A percentile compares a stretch with the other conserved stretches of the same genome.
Conservation (phyloP, 1,284 basidiomycete species). For the Tylopilus sp. region DNA sequence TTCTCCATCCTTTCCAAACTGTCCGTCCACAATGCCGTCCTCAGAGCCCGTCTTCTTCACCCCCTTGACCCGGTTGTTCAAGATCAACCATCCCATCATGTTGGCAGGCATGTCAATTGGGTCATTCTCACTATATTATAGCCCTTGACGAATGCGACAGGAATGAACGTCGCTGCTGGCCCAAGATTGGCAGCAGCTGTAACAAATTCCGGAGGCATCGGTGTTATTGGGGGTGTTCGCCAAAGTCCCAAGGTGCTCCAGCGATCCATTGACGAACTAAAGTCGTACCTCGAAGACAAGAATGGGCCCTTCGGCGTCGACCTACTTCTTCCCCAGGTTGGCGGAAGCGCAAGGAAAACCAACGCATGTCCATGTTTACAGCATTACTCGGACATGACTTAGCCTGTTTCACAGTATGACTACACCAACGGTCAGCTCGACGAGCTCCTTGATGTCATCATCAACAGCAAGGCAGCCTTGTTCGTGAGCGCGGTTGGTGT, state of each 20-base stretch:
- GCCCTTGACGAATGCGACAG: conserved; percentile 27
- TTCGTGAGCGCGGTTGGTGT: conserved; percentile 86
- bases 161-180: conserved; percentile 84
- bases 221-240: conserved; percentile 77
- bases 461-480: conserved; percentile 66
- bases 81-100: conserved; percentile 80
- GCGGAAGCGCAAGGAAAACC: conserved; percentile 74
- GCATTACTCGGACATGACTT: not conserved
- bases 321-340: conserved; percentile 74
- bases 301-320: conserved; percentile 80
- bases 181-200: conserved; percentile 74
- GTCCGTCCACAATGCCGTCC: conserved; percentile 44
- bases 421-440: conserved; percentile 73
- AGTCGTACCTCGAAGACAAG: conserved; percentile 63
- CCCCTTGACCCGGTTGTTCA: conserved; percentile 64
- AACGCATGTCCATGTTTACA: conserved; percentile 46
- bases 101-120: conserved; percentile 45
- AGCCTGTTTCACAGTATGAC: conserved; percentile 47
- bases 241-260: conserved; percentile 65
- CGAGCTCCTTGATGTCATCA: conserved; percentile 75
- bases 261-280: conserved; percentile 62
- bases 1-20: not conserved
- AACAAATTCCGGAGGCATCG: conserved; percentile 77
- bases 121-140: not conserved
- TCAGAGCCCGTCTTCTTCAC: conserved; percentile 56